phyloP scores from a whole-genome alignment of 257 asterid species.

The Cinchona pubescens region DNA sequence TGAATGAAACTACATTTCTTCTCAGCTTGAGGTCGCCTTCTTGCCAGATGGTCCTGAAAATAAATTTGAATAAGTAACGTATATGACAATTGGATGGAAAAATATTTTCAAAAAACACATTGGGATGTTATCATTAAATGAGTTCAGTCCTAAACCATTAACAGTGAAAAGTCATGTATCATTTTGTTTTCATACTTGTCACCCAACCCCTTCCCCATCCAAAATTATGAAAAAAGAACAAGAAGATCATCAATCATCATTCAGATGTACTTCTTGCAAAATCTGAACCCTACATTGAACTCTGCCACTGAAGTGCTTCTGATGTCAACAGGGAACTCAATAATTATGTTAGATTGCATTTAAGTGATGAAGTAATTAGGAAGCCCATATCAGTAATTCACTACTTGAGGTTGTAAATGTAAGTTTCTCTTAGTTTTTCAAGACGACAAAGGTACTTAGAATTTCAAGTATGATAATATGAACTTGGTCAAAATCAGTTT shows the following conservation, averaged over 20 bases:
- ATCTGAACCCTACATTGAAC: not conserved
- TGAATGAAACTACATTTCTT: slow-evolving; percentile 49
- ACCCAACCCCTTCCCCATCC: not conserved
- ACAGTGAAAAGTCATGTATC: not conserved
- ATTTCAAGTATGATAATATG: no score
- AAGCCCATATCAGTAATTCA: not conserved
- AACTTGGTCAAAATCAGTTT: not conserved
- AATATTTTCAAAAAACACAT: not conserved
- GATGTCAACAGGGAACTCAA: not conserved
- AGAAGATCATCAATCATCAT: not conserved
- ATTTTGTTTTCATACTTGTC: not conserved
- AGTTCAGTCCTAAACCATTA: not conserved
- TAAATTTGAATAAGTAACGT: slow-evolving; percentile 14
- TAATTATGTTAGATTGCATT: not conserved
- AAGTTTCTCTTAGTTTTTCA: not conserved
- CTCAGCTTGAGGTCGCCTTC: slow-evolving; percentile 36
- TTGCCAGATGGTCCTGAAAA: slow-evolving; percentile 50
- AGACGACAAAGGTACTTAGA: no score
- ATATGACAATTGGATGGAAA: not conserved
- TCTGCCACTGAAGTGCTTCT: not conserved
- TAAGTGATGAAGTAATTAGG: not conserved
- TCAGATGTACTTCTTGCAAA: not conserved
- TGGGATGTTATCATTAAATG: not conserved
- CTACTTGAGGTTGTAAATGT: not conserved
- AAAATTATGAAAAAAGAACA: not conserved